Conservation (phyloP, 108 stramenopile species). For the Schizochytrium sp. region DNA sequence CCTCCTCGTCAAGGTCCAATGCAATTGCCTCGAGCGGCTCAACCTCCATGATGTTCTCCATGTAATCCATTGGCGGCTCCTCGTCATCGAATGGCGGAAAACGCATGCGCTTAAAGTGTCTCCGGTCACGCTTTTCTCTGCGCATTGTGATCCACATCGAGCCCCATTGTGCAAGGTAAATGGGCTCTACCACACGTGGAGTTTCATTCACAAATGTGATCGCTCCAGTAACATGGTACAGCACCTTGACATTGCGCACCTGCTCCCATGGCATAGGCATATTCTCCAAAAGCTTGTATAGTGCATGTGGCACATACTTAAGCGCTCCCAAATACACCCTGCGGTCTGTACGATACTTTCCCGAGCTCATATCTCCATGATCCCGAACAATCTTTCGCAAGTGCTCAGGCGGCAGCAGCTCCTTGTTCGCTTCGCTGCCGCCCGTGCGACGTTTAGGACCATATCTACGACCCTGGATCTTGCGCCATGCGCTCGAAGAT, state of each 20-base stretch:
- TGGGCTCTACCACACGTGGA: slow-evolving; percentile 97
- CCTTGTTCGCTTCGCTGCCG: slow-evolving; percentile 83
- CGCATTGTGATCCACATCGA: slow-evolving; percentile 99
- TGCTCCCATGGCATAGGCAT: slow-evolving; percentile 81
- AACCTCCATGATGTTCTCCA: slow-evolving; percentile 97
- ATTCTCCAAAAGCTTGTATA: slow-evolving; percentile 98
- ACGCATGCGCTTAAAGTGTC: slow-evolving; percentile 98
- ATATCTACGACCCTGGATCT: not conserved
- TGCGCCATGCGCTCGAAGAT: not conserved
- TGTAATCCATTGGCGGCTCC: slow-evolving; percentile 99
- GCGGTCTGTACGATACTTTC: slow-evolving; percentile 95
- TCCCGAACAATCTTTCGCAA: slow-evolving; percentile 94
- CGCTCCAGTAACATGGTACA: slow-evolving; percentile 98
- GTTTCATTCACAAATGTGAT: slow-evolving; percentile 97
- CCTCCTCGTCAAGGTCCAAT: slow-evolving; percentile 88
- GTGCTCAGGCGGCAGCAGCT: slow-evolving; percentile 90
- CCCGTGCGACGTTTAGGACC: slow-evolving; percentile 62
- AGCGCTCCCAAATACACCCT: slow-evolving; percentile 97
- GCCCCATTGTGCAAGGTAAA: slow-evolving; percentile 98
- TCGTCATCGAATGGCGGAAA: slow-evolving; percentile 99
- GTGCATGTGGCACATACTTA: slow-evolving; percentile 97
- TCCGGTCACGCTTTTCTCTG: slow-evolving; percentile 96
- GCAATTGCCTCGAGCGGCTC: slow-evolving; percentile 89
- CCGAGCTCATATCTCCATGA: slow-evolving; percentile 98
- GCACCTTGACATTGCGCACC: slow-evolving; percentile 89